phyloP scores from a whole-genome alignment of 805 yeast genomes.

The Metschnikowia dekortorum region DNA sequence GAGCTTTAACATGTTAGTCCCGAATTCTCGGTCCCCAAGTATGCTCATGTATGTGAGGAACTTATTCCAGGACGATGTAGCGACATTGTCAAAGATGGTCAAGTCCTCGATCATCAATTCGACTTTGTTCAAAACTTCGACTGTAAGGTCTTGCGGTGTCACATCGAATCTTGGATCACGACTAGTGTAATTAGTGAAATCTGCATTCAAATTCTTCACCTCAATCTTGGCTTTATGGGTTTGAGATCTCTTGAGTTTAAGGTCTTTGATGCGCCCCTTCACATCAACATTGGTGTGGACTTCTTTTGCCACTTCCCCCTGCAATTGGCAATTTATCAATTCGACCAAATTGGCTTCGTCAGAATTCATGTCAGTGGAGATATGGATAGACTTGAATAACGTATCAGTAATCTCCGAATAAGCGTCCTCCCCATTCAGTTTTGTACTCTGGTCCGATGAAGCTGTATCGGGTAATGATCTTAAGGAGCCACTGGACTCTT shows the following conservation, averaged over 20 bases:
- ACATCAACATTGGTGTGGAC: conserved; percentile 23
- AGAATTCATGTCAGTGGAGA: conserved; percentile 49
- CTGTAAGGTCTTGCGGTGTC: conserved; percentile 29
- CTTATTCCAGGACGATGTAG: conserved; percentile 88
- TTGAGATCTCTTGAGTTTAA: conserved; percentile 63
- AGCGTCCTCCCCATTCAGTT: not conserved
- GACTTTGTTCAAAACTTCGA: conserved; percentile 47
- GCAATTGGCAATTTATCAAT: conserved; percentile 47
- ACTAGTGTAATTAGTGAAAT: conserved; percentile 41
- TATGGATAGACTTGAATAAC: conserved; percentile 74
- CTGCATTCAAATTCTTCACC: conserved; percentile 47
- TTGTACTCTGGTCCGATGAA: not conserved
- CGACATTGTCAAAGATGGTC: conserved; percentile 69
- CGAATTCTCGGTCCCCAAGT: conserved; percentile 66
- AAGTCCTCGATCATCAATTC: conserved; percentile 50
- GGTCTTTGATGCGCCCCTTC: conserved; percentile 37
- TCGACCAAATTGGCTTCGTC: conserved; percentile 46
- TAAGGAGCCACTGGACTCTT: conserved; percentile 3
- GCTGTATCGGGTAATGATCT: not conserved
- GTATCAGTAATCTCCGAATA: conserved; percentile 43
- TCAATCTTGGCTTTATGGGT: conserved; percentile 57
- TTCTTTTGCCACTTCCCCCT: conserved; percentile 18
- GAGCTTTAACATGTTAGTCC: conserved; percentile 57
- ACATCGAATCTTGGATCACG: conserved; percentile 42
- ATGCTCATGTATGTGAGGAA: conserved; percentile 66